Evolutionary conservation across 2,329 filamentous ascomycete genomes (phyloP), one percentile per base, ranked within the genome.

Genomic region (Helotiales sp.): DNA sequence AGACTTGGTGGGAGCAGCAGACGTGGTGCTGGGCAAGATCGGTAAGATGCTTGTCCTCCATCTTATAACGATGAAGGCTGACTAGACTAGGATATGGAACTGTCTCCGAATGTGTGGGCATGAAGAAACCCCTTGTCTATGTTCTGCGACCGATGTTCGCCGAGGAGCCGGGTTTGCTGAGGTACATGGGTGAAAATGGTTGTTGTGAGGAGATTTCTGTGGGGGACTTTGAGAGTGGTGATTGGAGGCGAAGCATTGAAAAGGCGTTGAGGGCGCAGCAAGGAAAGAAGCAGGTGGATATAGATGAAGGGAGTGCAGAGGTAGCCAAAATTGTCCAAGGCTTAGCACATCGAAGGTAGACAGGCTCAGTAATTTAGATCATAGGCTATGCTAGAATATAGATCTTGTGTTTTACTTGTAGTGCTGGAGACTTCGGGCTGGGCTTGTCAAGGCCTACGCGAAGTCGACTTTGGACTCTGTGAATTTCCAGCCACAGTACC

Each of bases 51-150:
- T 30, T 1, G 6, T 22, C 22, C 22, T 4, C 15, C 10, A 20
- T 6, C 3, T 4, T 20, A 20, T 5, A 11, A 20, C n/a, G 17
- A 32, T 3, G 45, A 15, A 17, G 0, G n/a, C 59, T 50, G 43
- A 50, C 15, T 24, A 3, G 17, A 1, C 10, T 40, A 63, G 61
- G 61, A 7, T 63, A 63, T 43, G 61, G 61, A n/a, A 63, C 61
- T 0, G 61, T 63, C 17, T 63, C 61, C 3, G 61, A 63, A 45
- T 63, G 61, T 22, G 61, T 63, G 28, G 61, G 61, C 20, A 63
- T 63, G 61, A 55, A 63, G 15, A 63, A 43, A 26, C 22, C 47
- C 2, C 49, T 63, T 28, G 32, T 63, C 24, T 63, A 63, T 30
- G 49, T 63, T 30, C 34, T 54, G 24, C 61, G 61, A 24, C 61